Conservation (phyloP, 495 filamentous ascomycete genomes). For the Bryoglossum gracile region DNA sequence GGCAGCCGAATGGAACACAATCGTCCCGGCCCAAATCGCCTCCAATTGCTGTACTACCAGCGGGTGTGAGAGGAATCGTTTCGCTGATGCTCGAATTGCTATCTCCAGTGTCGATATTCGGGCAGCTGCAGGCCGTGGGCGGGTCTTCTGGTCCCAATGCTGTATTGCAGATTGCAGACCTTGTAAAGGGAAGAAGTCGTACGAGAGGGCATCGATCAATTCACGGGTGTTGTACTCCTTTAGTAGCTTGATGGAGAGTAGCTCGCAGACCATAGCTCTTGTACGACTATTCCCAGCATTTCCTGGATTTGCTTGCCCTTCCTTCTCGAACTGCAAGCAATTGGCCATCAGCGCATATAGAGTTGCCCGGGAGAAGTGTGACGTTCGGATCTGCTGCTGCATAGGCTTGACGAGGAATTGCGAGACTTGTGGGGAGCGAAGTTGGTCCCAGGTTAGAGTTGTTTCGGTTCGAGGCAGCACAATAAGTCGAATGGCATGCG, state of each 20-base stretch:
- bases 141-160: constrained; percentile 16
- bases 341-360: constrained; percentile 89
- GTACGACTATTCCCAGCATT: constrained; percentile 77
- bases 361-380: constrained; percentile 78
- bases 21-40: constrained; percentile 90
- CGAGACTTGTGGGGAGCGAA: constrained; percentile 88
- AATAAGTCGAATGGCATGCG: constrained; percentile 77
- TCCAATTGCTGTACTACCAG: constrained; percentile 87
- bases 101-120: constrained; percentile 86
- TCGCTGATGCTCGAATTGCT: constrained; percentile 82
- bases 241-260: constrained; percentile 84
- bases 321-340: constrained; percentile 86
- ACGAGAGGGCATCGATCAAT: constrained; percentile 84
- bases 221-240: constrained; percentile 84
- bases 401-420: constrained; percentile 90
- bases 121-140: constrained; percentile 37
- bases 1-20: constrained; percentile 79
- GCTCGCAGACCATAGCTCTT: constrained; percentile 77
- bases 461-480: constrained; percentile 81
- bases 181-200: constrained; percentile 90
- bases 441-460: constrained; percentile 88
- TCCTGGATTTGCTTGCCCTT: constrained; percentile 69
- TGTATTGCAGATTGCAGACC: constrained; percentile 32
- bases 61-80: constrained; percentile 83
- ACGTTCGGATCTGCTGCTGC: constrained; percentile 71